Conservation (phyloP, 2,329 filamentous ascomycete genomes). For the Epichloe aotearoae region DNA sequence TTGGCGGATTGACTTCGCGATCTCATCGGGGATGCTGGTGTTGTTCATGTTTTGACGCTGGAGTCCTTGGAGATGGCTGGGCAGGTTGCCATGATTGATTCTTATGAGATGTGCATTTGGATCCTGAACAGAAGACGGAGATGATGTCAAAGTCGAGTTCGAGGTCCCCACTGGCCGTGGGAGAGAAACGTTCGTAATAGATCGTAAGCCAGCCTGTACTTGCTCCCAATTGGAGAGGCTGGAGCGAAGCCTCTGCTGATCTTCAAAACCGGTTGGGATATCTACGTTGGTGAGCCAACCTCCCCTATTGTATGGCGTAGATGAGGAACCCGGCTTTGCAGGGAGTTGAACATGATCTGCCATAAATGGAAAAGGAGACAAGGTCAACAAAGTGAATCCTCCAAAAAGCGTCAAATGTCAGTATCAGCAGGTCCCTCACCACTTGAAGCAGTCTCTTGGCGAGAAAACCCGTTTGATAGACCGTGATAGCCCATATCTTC, state of each 20-base stretch:
- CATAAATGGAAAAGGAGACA: neutral
- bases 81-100: neutral
- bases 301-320: neutral
- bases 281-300: constrained; percentile 5
- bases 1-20: neutral
- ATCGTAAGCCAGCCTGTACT: neutral
- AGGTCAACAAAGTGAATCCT: neutral
- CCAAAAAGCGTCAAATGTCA: neutral
- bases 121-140: neutral
- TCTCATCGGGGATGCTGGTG: neutral
- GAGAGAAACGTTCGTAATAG: neutral
- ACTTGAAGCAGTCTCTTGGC: neutral
- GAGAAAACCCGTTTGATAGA: neutral
- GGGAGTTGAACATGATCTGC: neutral
- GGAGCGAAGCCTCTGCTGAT: neutral
- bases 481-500: neutral
- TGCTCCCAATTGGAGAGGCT: neutral
- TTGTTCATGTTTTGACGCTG: neutral
- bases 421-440: neutral
- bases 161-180: neutral
- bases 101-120: neutral
- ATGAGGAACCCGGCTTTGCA: neutral
- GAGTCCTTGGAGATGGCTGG: neutral
- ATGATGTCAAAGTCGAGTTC: neutral
- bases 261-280: neutral